A percentile compares a stretch with the other conserved stretches of the same genome.
Conservation (phyloP, 257 asterid genomes). For the Nicotiana tabacum region DNA sequence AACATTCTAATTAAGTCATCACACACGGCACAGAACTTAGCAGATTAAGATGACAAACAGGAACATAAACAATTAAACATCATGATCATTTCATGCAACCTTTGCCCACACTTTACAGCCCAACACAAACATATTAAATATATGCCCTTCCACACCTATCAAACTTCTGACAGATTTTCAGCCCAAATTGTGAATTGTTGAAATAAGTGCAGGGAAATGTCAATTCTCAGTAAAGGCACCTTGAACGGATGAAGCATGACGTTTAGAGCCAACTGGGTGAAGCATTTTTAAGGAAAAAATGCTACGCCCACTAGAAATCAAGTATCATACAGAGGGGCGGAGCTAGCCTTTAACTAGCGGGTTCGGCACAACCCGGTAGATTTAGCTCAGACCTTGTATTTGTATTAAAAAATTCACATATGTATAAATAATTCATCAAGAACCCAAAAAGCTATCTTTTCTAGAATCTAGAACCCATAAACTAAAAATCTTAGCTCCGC, state of each 20-base stretch:
- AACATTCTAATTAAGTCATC: background rate
- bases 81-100: background rate
- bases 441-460: too few species aligned
- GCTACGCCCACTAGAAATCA: background rate
- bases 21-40: background rate
- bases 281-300: background rate
- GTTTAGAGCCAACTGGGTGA: background rate
- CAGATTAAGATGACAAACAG: background rate
- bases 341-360: too few species aligned
- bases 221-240: background rate
- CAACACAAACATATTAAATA: background rate
- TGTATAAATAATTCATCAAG: too few species aligned
- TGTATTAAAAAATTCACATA: too few species aligned
- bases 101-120: background rate
- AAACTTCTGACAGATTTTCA: background rate
- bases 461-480: too few species aligned
- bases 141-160: background rate
- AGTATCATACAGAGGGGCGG: background rate
- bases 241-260: background rate
- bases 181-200: background rate
- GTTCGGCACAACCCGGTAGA: too few species aligned
- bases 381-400: too few species aligned
- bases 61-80: background rate
- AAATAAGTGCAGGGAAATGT: background rate
- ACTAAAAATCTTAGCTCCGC: too few species aligned